Base-by-base conservation (phyloP, 495 filamentous ascomycete genomes). In the Amphirosellinia nigrospora region DNA sequence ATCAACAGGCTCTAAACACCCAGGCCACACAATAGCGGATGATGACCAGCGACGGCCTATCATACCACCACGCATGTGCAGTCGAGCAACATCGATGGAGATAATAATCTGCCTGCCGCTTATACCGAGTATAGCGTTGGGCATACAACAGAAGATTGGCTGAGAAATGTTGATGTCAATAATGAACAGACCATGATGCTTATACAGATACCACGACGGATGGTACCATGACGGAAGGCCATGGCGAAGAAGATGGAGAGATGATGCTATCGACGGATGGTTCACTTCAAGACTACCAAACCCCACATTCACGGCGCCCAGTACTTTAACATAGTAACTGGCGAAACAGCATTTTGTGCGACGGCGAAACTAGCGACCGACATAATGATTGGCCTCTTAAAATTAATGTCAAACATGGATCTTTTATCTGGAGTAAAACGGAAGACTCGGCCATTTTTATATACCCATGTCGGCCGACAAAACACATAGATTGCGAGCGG, bases 101-200 rank as follows among this genome's bases (percentile, higher is more conserved):
- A 62, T 10, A 21, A 36, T 10, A 26, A 45, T 8, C 8, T 43
- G n/a, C 50, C 21, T n/a, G 2, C 59, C 10, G 4, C 41, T 46
- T 32, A 28, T 39, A 28, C 60, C 2, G 39, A 50, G 19, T 46
- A 61, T 63, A 34, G 36, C 19, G 19, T 15, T 34, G 67, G 46
- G 45, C 26, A 26, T 38, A 28, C 60, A 64, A 70, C 68, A 46
- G 68, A 70, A 38, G 68, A 70, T 55, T 70, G 68, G 68, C 45
- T 70, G 28, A 52, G 43, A 58, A 70, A 70, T 9, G 68, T 70
- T n/a, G 68, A 70, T 16, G 26, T 45, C 58, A 36, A 64, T 61
- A 63, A 39, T 58, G 60, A 45, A 56, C 50, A 63, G 60, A 64
- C 26, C 23, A 56, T 30, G 60, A 36, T n/a, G 41, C 48, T 16